Conservation (phyloP, 805 yeast species). For the Ogataea ramenticola region DNA sequence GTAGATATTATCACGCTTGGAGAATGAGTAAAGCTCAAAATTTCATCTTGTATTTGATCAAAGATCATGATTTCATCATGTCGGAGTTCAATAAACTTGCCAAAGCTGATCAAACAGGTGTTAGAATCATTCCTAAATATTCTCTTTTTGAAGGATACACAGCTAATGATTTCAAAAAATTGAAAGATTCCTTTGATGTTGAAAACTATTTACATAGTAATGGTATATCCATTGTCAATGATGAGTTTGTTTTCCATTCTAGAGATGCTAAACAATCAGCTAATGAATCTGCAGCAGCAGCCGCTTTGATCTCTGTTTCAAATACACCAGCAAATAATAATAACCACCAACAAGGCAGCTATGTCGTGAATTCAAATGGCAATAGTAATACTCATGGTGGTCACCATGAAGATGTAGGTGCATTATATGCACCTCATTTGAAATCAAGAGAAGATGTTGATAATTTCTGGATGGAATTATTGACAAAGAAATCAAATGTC, state of each 20-base stretch:
- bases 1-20: slow-evolving; percentile 61
- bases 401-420: background rate
- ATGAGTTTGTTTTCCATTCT: background rate
- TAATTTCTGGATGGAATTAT: slow-evolving; percentile 18
- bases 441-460: slow-evolving; percentile 13
- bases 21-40: slow-evolving; percentile 54
- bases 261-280: background rate
- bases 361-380: too few species aligned
- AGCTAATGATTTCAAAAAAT: slow-evolving; percentile 10
- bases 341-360: too few species aligned
- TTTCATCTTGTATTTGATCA: slow-evolving; percentile 31
- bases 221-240: background rate
- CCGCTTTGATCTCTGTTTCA: background rate
- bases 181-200: slow-evolving; percentile 6
- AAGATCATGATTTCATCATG: slow-evolving; percentile 6
- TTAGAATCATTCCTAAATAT: slow-evolving; percentile 4
- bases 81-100: background rate
- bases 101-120: background rate
- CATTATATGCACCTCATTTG: background rate
- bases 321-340: background rate
- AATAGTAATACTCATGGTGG: too few species aligned
- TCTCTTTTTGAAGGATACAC: slow-evolving; percentile 11
- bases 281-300: background rate
- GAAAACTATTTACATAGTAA: background rate
- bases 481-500: background rate